phyloP scores from a whole-genome alignment of 2,329 filamentous ascomycete genomes.

The Fusarium neocosmosporiellum region DNA sequence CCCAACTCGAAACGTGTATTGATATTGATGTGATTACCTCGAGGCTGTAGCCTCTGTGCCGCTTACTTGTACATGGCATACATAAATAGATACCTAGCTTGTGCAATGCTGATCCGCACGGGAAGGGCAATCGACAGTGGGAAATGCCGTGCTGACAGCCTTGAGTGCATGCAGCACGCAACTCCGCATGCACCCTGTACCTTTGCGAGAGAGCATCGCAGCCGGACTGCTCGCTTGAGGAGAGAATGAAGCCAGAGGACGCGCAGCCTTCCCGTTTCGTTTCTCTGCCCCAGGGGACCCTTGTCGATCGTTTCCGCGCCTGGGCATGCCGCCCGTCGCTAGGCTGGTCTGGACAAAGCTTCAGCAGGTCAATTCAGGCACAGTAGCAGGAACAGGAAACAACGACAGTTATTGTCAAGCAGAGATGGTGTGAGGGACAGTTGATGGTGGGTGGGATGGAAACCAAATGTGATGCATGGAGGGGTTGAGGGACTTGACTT shows the following conservation, averaged over 20 bases:
- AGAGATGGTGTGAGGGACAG: neutral
- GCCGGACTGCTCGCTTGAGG: neutral
- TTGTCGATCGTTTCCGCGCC: slow-evolving; percentile 35
- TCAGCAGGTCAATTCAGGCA: slow-evolving; percentile 9
- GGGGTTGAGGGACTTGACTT: neutral
- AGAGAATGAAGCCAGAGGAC: slow-evolving; percentile 17
- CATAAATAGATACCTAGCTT: neutral
- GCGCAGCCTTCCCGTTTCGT: slow-evolving; percentile 39
- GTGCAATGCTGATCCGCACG: neutral
- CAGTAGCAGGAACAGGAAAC: slow-evolving; percentile 12
- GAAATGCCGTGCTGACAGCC: slow-evolving; percentile 1
- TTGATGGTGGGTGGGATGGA: neutral
- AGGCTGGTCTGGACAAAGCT: slow-evolving; percentile 6
- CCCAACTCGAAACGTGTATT: neutral
- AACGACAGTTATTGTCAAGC: neutral
- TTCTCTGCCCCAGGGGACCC: slow-evolving; percentile 33
- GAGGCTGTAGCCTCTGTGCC: neutral
- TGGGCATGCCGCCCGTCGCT: slow-evolving; percentile 23
- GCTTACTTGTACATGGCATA: neutral
- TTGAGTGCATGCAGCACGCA: slow-evolving; percentile 1
- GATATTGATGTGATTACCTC: neutral
- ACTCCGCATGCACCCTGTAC: neutral
- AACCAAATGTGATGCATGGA: neutral
- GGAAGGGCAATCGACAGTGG: neutral
- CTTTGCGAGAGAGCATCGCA: neutral